Conservation (phyloP, 2,329 filamentous ascomycete species). For the Alternaria rosae region DNA sequence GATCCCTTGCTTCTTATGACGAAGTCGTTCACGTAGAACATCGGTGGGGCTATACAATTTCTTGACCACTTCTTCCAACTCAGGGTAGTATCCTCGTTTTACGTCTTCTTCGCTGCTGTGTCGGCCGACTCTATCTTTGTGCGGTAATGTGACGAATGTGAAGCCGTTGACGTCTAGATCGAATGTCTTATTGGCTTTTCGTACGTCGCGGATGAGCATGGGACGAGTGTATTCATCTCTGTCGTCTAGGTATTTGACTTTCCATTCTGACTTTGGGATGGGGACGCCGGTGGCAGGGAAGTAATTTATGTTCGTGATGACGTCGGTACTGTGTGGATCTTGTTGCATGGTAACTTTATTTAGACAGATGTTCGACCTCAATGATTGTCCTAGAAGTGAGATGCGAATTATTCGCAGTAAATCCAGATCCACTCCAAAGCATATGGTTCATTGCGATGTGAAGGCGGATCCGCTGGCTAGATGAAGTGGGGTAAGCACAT, state of each 20-base stretch:
- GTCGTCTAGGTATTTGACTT: slow-evolving; percentile 16
- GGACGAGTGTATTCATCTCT: slow-evolving; percentile 26
- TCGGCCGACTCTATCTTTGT: slow-evolving; percentile 9
- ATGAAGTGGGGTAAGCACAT: slow-evolving; percentile 11
- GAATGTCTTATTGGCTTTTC: slow-evolving; percentile 51
- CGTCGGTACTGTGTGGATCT: slow-evolving; percentile 5
- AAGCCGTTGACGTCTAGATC: slow-evolving; percentile 49
- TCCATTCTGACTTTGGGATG: slow-evolving; percentile 24
- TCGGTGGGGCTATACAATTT: slow-evolving; percentile 7
- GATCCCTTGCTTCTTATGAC: neutral
- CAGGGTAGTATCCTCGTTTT: slow-evolving; percentile 25
- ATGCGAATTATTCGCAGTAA: neutral
- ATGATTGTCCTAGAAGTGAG: neutral
- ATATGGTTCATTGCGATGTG: neutral
- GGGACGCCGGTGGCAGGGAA: slow-evolving; percentile 20
- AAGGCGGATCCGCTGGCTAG: slow-evolving; percentile 2
- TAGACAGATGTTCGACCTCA: no score
- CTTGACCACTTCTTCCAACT: slow-evolving; percentile 22
- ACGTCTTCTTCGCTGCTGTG: slow-evolving; percentile 20
- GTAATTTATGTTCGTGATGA: slow-evolving; percentile 31
- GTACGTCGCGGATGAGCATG: slow-evolving; percentile 52
- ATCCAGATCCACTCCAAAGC: neutral
- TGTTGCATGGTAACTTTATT: neutral
- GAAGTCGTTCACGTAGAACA: neutral
- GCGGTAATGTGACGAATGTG: slow-evolving; percentile 25